phyloP scores from a whole-genome alignment of 1,284 basidiomycete species.

The Trichosporon sp. region DNA sequence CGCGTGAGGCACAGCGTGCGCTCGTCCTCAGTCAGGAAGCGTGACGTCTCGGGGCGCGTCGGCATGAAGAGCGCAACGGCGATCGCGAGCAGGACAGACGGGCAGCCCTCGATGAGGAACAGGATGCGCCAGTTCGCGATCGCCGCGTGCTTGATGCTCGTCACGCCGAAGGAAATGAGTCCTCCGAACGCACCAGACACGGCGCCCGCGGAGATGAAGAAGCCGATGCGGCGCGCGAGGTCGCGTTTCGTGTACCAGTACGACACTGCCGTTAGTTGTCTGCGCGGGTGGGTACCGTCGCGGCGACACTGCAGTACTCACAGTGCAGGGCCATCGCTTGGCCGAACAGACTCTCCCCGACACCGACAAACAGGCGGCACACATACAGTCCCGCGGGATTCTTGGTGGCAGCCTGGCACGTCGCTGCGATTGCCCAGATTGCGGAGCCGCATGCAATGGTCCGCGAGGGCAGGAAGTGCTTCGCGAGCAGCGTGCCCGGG shows the following conservation, averaged over 20 bases:
- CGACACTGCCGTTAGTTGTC: conserved; percentile 4
- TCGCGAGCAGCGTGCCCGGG: conserved; percentile 42
- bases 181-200: conserved; percentile 48
- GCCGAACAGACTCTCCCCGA: conserved; percentile 47
- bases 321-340: conserved; percentile 44
- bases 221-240: conserved; percentile 49
- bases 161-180: conserved; percentile 45
- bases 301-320: too few species aligned
- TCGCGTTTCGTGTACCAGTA: conserved; percentile 51
- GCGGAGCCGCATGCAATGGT: conserved; percentile 49
- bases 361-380: conserved; percentile 49
- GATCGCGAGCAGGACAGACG: conserved; percentile 60
- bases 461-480: conserved; percentile 43
- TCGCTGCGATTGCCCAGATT: conserved; percentile 50
- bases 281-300: too few species aligned
- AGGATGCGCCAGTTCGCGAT: conserved; percentile 42
- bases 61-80: conserved; percentile 65
- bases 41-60: conserved; percentile 68
- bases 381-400: conserved; percentile 46
- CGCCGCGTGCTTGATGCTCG: conserved; percentile 32
- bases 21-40: conserved; percentile 66
- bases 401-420: conserved; percentile 44
- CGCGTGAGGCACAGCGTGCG: conserved; percentile 67
- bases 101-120: conserved; percentile 58
- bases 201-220: conserved; percentile 52